phyloP scores from a whole-genome alignment of 1,284 basidiomycete species.

The Microstroma glucosiphilum region DNA sequence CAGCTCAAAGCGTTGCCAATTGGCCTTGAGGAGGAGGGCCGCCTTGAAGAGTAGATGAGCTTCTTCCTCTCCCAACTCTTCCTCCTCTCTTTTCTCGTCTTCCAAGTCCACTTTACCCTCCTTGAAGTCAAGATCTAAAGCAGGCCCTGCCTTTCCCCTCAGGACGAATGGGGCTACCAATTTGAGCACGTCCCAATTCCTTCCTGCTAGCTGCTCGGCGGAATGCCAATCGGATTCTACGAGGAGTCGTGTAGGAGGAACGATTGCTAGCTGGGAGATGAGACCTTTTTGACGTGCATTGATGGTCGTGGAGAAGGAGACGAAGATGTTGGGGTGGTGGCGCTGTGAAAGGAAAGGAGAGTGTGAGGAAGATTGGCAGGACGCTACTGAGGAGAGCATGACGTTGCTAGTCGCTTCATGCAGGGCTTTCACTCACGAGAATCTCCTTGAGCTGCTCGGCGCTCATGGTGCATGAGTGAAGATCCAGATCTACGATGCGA shows the following conservation, averaged over 20 bases:
- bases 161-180: not conserved
- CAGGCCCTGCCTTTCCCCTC: not conserved
- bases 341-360: constrained; percentile 11
- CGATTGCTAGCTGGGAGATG: constrained; percentile 22
- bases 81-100: not conserved
- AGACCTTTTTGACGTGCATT: constrained; percentile 31
- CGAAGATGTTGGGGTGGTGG: constrained; percentile 34
- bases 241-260: constrained; percentile 25
- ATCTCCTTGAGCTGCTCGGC: constrained; percentile 29
- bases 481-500: constrained; percentile 16
- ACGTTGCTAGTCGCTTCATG: not conserved
- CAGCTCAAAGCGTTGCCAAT: not conserved
- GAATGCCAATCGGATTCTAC: constrained; percentile 40
- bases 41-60: not conserved
- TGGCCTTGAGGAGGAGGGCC: not conserved
- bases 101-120: not conserved
- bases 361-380: not conserved
- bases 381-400: not conserved
- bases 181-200: constrained; percentile 7
- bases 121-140: not conserved
- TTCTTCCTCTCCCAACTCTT: not conserved
- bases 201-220: constrained; percentile 21
- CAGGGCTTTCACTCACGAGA: not conserved
- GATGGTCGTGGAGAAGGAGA: constrained; percentile 42
- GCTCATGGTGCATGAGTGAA: constrained; percentile 46